Evolutionary conservation across 306 rosid species (phyloP).

Genomic region (Dicorynia guianensis): DNA sequence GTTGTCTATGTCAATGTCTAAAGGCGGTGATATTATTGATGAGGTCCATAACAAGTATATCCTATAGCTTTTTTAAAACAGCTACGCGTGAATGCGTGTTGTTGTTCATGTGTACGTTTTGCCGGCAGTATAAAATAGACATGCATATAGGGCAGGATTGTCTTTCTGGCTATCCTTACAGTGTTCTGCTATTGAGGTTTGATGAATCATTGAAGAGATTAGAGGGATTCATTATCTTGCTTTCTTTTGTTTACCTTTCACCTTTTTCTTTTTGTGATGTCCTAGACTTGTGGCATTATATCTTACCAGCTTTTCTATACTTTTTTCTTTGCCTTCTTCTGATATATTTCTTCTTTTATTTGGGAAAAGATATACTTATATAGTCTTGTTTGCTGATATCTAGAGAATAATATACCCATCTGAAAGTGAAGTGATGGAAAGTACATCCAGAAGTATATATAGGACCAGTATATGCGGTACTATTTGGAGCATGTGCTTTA

Average conservation of each 20-base stretch:
- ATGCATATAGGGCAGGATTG: slow-evolving; percentile 21
- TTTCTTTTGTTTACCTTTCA: slow-evolving; percentile 17
- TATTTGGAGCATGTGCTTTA: slow-evolving; percentile 96
- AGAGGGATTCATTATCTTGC: slow-evolving; percentile 30
- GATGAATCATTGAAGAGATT: slow-evolving; percentile 28
- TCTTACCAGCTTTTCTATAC: slow-evolving; percentile 19
- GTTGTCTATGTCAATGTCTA: slow-evolving; percentile 76
- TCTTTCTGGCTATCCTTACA: slow-evolving; percentile 12
- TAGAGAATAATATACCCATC: slow-evolving; percentile 79
- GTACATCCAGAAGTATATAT: slow-evolving; percentile 54
- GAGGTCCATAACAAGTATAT: slow-evolving; percentile 58
- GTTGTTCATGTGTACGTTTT: slow-evolving; percentile 25
- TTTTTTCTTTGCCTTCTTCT: slow-evolving; percentile 23
- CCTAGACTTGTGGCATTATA: slow-evolving; percentile 16
- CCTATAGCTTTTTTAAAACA: slow-evolving; percentile 36
- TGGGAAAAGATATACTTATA: slow-evolving; percentile 33
- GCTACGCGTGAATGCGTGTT: slow-evolving; percentile 30
- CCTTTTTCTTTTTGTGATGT: slow-evolving; percentile 23
- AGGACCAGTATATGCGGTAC: slow-evolving; percentile 67
- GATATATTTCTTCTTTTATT: slow-evolving; percentile 39
- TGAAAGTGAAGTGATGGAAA: slow-evolving; percentile 65
- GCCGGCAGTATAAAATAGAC: slow-evolving; percentile 27
- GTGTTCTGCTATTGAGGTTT: slow-evolving; percentile 21
- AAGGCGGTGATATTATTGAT: slow-evolving; percentile 72
- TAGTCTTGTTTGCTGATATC: slow-evolving; percentile 41